Percentiles rank a stretch among this genome's conserved stretches.
phyloP scores from a whole-genome alignment of 176 grass and related monocot species.

The Rhynchospora tenuis region DNA sequence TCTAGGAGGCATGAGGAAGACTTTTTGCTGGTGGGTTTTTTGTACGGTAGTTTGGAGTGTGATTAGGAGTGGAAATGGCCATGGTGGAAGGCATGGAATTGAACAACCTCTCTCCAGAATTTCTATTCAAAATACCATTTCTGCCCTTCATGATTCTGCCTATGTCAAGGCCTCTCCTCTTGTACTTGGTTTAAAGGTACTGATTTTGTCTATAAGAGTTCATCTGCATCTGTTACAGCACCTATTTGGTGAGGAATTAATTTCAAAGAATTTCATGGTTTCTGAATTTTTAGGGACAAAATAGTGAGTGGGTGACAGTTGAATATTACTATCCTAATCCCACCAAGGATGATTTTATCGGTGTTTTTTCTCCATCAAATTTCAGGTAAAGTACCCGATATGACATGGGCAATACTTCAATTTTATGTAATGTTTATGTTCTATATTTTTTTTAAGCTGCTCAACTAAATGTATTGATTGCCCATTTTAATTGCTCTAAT shows the following conservation, averaged over 20 bases:
- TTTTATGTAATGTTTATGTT: too few relatives aligned
- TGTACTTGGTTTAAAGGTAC: conserved; percentile 49
- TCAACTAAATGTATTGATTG: background rate
- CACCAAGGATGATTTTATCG: conserved; percentile 57
- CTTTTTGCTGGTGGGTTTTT: background rate
- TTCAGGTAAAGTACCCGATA: conserved; percentile 44
- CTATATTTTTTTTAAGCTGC: background rate
- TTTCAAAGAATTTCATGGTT: conserved; percentile 8
- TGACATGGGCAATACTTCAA: too few relatives aligned
- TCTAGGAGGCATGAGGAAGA: background rate
- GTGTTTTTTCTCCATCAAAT: conserved; percentile 76
- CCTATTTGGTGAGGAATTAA: background rate
- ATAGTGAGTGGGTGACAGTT: conserved; percentile 65
- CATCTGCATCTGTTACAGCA: background rate
- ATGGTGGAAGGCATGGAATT: background rate
- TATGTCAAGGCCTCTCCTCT: conserved; percentile 36
- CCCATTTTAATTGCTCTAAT: background rate
- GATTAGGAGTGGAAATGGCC: background rate
- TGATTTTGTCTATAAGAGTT: background rate
- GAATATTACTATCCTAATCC: conserved; percentile 59
- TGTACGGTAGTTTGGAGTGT: background rate
- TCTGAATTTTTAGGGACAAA: conserved; percentile 38
- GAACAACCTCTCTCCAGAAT: conserved; percentile 56
- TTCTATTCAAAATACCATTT: conserved; percentile 33
- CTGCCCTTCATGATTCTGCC: conserved; percentile 18